These are phyloP conservation scores for Lanmaoa rubissima DNA, from an alignment of 768 basidiomycete species.

Conservation along the genomic window DNA sequence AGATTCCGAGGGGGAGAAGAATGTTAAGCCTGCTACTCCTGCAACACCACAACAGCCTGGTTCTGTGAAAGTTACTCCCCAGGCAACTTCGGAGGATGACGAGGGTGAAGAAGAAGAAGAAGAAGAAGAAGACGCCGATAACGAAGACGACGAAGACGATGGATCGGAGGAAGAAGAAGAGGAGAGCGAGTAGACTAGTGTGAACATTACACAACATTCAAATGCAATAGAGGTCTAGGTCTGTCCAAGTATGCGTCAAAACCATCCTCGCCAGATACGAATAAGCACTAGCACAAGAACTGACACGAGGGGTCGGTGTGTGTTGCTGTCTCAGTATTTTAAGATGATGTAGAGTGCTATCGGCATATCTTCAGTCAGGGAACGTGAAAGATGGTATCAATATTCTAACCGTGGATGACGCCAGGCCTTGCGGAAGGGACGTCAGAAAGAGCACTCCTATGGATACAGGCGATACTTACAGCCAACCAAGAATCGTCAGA, in stretches of 20 bases:
- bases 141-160: not conserved
- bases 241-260: not conserved
- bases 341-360: slow-evolving; percentile 79
- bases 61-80: not conserved
- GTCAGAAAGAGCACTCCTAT: slow-evolving; percentile 5
- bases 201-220: slow-evolving; percentile 6
- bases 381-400: not conserved
- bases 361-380: slow-evolving; percentile 13
- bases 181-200: slow-evolving; percentile 12
- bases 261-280: not conserved
- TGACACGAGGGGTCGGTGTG: not conserved
- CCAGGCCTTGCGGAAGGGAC: slow-evolving; percentile 53
- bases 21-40: not conserved
- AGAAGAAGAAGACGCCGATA: not conserved
- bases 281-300: not conserved
- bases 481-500: slow-evolving; percentile 74
- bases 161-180: slow-evolving; percentile 16
- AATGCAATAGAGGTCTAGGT: slow-evolving; percentile 4
- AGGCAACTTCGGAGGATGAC: not conserved
- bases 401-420: slow-evolving; percentile 59
- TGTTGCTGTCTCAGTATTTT: slow-evolving; percentile 50
- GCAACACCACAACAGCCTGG: not conserved
- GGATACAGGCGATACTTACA: slow-evolving; percentile 45
- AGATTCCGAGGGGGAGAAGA: slow-evolving; percentile 17
- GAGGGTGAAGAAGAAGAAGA: slow-evolving; percentile 11